A percentile compares a stretch with the other conserved stretches of the same genome.
phyloP scores from a whole-genome alignment of 108 stramenopile species.

The Fistulifera solaris region DNA sequence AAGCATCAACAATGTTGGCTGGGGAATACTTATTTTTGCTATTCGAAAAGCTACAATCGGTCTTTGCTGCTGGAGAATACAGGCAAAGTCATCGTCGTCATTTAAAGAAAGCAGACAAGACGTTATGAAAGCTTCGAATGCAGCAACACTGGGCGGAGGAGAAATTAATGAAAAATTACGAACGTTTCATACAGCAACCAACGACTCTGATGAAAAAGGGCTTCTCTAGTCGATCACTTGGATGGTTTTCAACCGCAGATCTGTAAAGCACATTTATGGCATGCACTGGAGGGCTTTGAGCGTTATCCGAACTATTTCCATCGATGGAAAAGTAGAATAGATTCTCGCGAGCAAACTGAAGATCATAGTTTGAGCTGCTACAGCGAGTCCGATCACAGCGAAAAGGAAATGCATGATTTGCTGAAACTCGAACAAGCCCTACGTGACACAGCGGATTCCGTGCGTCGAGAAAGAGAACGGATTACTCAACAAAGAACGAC shows the following conservation, averaged over 20 bases:
- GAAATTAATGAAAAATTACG: conserved; percentile 75
- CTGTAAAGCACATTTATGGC: conserved; percentile 38
- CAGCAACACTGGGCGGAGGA: conserved; percentile 39
- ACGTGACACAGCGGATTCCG: neutral
- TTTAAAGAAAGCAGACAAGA: neutral
- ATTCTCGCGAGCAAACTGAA: conserved; percentile 33
- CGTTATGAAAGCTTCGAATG: conserved; percentile 2
- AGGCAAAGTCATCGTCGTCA: no score
- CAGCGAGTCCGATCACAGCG: neutral
- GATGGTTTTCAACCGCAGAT: neutral
- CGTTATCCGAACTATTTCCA: conserved; percentile 74
- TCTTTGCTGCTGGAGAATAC: no score
- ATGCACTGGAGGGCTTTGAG: conserved; percentile 72
- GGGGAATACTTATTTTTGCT: no score
- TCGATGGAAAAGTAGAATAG: conserved; percentile 40
- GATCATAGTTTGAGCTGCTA: neutral
- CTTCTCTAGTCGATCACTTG: neutral
- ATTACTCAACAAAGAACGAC: conserved; percentile 4
- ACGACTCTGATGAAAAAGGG: neutral
- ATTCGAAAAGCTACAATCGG: no score
- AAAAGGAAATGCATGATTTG: neutral
- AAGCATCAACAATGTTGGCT: no score
- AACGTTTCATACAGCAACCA: conserved; percentile 4
- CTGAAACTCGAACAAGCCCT: neutral
- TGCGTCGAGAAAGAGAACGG: conserved; percentile 7